These are phyloP conservation scores for Aspergillus phoenicis DNA, from an alignment of 2,329 filamentous ascomycete genomes.

Conservation along the genomic window DNA sequence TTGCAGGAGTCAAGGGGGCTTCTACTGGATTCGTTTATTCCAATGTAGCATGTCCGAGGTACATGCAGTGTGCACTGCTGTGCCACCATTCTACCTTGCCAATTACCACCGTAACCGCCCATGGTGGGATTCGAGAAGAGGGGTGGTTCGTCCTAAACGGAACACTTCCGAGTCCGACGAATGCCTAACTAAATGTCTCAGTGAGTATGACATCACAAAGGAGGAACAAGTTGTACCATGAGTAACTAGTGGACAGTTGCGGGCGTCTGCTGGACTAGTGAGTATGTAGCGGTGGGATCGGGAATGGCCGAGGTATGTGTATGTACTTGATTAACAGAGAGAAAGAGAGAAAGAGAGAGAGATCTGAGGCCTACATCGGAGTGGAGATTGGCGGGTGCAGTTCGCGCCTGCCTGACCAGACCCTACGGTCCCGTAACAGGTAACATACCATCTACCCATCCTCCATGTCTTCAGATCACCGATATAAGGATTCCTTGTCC, in stretches of 20 bases:
- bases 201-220: neutral
- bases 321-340: too few relatives aligned
- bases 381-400: constrained; percentile 1
- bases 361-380: constrained; percentile 1
- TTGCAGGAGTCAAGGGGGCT: constrained; percentile 16
- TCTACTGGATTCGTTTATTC: constrained; percentile 10
- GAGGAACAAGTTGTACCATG: neutral
- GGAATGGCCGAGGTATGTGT: neutral
- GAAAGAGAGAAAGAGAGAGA: neutral
- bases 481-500: neutral
- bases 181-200: neutral
- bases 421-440: neutral
- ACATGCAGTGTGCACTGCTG: neutral
- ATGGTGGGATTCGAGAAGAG: neutral
- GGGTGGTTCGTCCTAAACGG: neutral
- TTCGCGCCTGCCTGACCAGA: neutral
- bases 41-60: constrained; percentile 7
- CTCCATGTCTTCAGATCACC: neutral
- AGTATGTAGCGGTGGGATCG: neutral
- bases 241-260: neutral
- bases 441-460: neutral
- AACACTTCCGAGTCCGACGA: neutral
- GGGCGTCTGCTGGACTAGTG: neutral
- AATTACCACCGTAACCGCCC: neutral
- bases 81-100: neutral